Percentiles rank a stretch among this genome's conserved stretches.
Conservation (phyloP, 2,329 filamentous ascomycete genomes). For the Mycocentrospora acerina region DNA sequence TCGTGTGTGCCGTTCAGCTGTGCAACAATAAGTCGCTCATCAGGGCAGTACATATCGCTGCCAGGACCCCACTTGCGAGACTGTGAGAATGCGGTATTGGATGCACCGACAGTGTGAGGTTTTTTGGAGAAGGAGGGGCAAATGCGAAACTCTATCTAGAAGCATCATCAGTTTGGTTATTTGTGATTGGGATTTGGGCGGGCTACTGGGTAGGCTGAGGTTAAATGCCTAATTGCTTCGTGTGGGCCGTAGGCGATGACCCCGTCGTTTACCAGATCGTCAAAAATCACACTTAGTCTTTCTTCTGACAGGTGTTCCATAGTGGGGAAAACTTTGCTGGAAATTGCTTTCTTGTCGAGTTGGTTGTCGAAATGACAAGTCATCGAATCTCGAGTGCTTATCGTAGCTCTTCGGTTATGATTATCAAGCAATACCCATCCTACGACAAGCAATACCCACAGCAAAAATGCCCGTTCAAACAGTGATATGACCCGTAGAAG, state of each 20-base stretch:
- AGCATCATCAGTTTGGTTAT: conserved; percentile 1
- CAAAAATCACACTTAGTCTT: conserved; percentile 20
- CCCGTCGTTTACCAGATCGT: conserved; percentile 25
- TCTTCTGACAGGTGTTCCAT: conserved; percentile 17
- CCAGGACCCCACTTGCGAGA: conserved; percentile 34
- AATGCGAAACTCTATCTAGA: conserved; percentile 37
- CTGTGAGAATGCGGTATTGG: conserved; percentile 17
- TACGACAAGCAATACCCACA: no score
- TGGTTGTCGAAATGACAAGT: no score
- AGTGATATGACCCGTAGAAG: no score
- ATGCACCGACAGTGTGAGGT: conserved; percentile 28
- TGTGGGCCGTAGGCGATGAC: conserved; percentile 28
- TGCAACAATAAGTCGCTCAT: conserved; percentile 46
- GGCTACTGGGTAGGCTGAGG: conserved; percentile 31
- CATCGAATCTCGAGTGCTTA: no score
- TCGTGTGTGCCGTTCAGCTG: conserved; percentile 47
- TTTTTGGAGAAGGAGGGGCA: conserved; percentile 32
- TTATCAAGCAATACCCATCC: no score
- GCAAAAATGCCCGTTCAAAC: no score
- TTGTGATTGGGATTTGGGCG: neutral
- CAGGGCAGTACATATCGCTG: conserved; percentile 47
- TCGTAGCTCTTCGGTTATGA: no score
- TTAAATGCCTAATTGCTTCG: conserved; percentile 13
- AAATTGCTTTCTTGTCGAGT: no score
- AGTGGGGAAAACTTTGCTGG: neutral